Evolutionary conservation across 1,284 basidiomycete species (phyloP).

Genomic region (Coniferiporia weirii): DNA sequence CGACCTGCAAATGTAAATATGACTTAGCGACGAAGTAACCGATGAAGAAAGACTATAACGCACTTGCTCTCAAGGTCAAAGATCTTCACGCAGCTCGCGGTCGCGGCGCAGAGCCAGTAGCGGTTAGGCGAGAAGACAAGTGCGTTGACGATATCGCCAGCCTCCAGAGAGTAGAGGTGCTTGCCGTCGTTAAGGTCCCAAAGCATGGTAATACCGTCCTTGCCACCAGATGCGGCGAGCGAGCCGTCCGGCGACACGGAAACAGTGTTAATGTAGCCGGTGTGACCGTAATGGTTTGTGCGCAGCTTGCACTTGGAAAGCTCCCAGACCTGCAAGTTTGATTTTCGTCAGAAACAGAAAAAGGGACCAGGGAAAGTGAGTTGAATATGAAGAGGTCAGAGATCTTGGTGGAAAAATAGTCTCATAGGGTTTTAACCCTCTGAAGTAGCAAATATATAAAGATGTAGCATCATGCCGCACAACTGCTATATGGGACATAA

Average conservation of each 20-base stretch:
- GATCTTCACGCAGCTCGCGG: slow-evolving; percentile 97
- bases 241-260: slow-evolving; percentile 99
- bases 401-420: slow-evolving; percentile 73
- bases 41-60: slow-evolving; percentile 31
- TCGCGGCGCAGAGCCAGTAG: slow-evolving; percentile 99
- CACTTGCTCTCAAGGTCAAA: slow-evolving; percentile 98
- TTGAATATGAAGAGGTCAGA: slow-evolving; percentile 40
- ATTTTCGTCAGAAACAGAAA: slow-evolving; percentile 4
- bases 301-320: slow-evolving; percentile 99
- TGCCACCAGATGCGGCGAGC: slow-evolving; percentile 97
- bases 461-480: slow-evolving; percentile 41
- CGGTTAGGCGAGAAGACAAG: slow-evolving; percentile 99
- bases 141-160: slow-evolving; percentile 97
- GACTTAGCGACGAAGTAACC: background rate
- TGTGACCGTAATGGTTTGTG: slow-evolving; percentile 99
- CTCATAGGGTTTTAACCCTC: slow-evolving; percentile 67
- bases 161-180: slow-evolving; percentile 99
- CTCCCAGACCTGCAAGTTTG: slow-evolving; percentile 86
- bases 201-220: slow-evolving; percentile 99
- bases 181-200: slow-evolving; percentile 99
- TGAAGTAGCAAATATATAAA: slow-evolving; percentile 81
- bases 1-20: slow-evolving; percentile 53
- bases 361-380: background rate
- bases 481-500: slow-evolving; percentile 12
- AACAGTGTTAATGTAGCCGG: slow-evolving; percentile 98